Conservation (phyloP, 768 basidiomycete species). For the Phaffia australis region DNA sequence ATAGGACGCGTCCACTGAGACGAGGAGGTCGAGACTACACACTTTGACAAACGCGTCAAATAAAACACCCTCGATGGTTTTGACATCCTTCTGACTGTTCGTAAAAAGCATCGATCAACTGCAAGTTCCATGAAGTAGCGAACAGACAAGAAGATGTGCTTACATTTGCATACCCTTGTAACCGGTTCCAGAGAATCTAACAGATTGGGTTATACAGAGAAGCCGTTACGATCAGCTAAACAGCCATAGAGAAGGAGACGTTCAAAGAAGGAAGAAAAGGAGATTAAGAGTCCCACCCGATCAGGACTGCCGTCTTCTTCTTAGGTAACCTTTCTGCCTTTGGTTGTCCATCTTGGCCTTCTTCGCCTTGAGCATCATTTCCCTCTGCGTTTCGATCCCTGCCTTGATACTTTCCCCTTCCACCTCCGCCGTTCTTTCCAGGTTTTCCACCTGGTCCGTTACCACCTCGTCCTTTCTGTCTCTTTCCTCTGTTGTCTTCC, state of each 20-base stretch:
- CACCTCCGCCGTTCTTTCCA: slow-evolving; percentile 4
- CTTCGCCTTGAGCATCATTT: background rate
- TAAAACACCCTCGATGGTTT: slow-evolving; percentile 78
- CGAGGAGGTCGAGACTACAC: background rate
- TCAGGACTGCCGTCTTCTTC: slow-evolving; percentile 65
- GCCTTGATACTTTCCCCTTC: slow-evolving; percentile 10
- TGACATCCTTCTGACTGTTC: slow-evolving; percentile 56
- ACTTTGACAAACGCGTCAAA: slow-evolving; percentile 71
- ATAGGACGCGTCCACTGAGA: background rate
- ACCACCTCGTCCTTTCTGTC: slow-evolving; percentile 6
- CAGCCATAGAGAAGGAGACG: slow-evolving; percentile 43
- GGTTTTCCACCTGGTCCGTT: background rate
- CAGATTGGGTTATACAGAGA: slow-evolving; percentile 5
- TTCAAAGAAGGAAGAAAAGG: too few species aligned
- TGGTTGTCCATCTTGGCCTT: background rate
- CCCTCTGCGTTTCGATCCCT: slow-evolving; percentile 10
- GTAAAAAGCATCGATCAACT: slow-evolving; percentile 15
- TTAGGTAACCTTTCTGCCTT: slow-evolving; percentile 48
- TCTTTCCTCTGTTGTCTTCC: slow-evolving; percentile 6
- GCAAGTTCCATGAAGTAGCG: background rate
- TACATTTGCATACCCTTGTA: slow-evolving; percentile 96
- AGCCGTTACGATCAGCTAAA: background rate
- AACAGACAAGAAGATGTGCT: slow-evolving; percentile 36
- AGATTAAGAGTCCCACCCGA: slow-evolving; percentile 43
- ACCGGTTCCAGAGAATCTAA: slow-evolving; percentile 55